Conservation (phyloP, 768 basidiomycete species). For the Trametes cubensis region DNA sequence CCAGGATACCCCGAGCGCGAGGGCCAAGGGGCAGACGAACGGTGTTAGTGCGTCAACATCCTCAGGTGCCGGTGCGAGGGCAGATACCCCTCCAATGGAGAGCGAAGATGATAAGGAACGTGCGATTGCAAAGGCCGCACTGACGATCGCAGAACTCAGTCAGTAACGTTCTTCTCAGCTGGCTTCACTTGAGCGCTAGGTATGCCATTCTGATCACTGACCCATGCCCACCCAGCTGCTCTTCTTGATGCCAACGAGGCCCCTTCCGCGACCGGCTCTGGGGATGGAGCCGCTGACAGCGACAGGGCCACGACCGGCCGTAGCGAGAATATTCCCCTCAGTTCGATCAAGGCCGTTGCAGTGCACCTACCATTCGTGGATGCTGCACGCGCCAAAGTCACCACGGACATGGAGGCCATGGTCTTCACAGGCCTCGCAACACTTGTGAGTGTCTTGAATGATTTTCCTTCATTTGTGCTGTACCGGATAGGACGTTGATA, state of each 20-base stretch:
- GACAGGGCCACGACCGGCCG: not conserved
- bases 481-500: not conserved
- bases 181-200: not conserved
- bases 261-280: not conserved
- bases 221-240: constrained; percentile 4
- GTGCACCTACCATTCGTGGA: constrained; percentile 74
- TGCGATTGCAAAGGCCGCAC: constrained; percentile 89
- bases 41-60: constrained; percentile 7
- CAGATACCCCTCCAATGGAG: constrained; percentile 36
- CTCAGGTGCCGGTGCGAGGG: not conserved
- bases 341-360: constrained; percentile 72
- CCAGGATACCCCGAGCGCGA: not conserved
- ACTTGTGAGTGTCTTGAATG: constrained; percentile 48
- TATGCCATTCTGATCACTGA: not conserved
- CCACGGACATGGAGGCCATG: constrained; percentile 89
- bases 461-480: not conserved
- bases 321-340: constrained; percentile 48
- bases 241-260: constrained; percentile 17
- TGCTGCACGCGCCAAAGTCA: constrained; percentile 68
- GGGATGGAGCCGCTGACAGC: not conserved
- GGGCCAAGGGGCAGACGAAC: constrained; percentile 19
- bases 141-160: constrained; percentile 92
- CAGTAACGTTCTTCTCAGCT: constrained; percentile 33
- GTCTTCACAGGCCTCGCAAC: constrained; percentile 77
- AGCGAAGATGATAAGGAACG: constrained; percentile 83